Base-by-base conservation (phyloP, 2,329 filamentous ascomycete genomes). In the Pestalotiopsis sp. region DNA sequence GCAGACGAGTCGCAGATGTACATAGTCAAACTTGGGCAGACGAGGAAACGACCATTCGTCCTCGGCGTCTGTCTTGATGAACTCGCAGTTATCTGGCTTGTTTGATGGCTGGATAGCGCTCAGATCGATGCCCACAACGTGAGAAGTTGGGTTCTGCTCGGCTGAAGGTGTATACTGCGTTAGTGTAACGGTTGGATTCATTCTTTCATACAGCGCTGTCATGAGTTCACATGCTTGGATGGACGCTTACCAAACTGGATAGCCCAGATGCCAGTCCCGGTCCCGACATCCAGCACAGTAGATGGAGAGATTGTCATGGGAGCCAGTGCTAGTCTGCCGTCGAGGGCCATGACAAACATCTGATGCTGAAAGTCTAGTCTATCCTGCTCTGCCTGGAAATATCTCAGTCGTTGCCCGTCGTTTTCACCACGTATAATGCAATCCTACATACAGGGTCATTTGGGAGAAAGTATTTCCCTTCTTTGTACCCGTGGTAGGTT, bases 1-100 rank as follows among this genome's bases (percentile, higher is more conserved):
- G 3, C 78, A 79, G 77, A 87, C 80, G 36, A 83, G 78, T 11
- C 69, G 67, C n/a, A 64, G 52, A 27, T 70, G 67, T 14, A 70
- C 65, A 31, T 65, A 69, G 59, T 70, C 67, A 17, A 70, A 69
- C 20, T 52, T 52, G 45, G 45, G 45, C n/a, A 64, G 38, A 9
- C 20, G 45, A 23, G 69, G 49, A 41, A 69, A 70, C 11, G 49
- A 1, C 69, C 68, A 69, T 41, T 67, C 58, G 27, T 69, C 68
- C 23, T 69, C 69, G 52, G 68, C 67, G 38, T 70, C 69, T 23
- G 66, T 59, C 9, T 69, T 70, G 25, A 64, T 38, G 17, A 70
- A 70, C 7, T 69, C 60, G 59, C 67, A 67, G 56, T 70, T 70
- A 5, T 39, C 59, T 1, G 69, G 69, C 25, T 67, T 56, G 25